Percentiles rank a stretch among this genome's conserved stretches.
phyloP scores from a whole-genome alignment of 192 early-diverging fungal genomes.

The Podila horticola region DNA sequence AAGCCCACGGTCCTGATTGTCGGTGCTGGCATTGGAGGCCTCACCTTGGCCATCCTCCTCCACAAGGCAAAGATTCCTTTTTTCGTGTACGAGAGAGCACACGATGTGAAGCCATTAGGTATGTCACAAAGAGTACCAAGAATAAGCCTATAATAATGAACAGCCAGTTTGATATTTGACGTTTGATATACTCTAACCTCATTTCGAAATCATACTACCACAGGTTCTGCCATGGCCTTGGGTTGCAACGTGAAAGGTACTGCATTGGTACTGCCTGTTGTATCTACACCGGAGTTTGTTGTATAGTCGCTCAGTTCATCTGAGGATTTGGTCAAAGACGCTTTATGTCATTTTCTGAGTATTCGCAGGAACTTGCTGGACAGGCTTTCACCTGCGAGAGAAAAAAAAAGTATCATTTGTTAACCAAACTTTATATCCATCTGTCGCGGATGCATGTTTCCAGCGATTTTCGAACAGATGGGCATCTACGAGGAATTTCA shows the following conservation, averaged over 20 bases:
- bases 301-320: no score
- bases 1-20: conserved; percentile 3
- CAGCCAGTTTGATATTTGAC: no score
- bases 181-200: neutral
- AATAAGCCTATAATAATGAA: no score
- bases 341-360: no score
- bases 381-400: neutral
- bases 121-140: neutral
- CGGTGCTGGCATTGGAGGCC: conserved; percentile 8
- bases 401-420: no score
- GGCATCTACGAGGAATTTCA: neutral
- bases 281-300: no score
- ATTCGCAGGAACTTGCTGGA: no score
- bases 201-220: neutral
- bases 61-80: neutral
- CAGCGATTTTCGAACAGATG: neutral
- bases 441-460: no score
- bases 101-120: conserved; percentile 8
- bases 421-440: no score
- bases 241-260: neutral
- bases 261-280: no score
- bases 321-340: no score
- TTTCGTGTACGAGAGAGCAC: neutral
- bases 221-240: neutral
- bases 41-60: neutral